phyloP scores from a whole-genome alignment of 2,329 filamentous ascomycete genomes.

The Zasmidium angulare region DNA sequence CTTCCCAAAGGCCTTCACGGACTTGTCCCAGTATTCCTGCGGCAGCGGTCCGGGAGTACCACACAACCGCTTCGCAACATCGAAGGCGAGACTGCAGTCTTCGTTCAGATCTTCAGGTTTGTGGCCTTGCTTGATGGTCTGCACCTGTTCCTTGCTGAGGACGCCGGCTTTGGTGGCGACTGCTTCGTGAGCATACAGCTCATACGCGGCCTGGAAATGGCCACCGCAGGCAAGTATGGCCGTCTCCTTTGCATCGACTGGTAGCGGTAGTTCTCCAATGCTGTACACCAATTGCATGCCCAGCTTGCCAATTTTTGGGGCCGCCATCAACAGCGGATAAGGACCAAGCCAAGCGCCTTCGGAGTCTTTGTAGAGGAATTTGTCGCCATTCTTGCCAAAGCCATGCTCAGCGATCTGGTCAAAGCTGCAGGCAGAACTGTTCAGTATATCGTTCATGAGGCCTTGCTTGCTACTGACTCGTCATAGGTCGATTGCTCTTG shows the following conservation, averaged over 20 bases:
- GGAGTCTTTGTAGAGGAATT: conserved; percentile 14
- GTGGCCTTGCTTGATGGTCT: conserved; percentile 15
- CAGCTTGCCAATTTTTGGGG: conserved; percentile 15
- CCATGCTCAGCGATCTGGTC: conserved; percentile 7
- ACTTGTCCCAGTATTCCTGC: conserved; percentile 19
- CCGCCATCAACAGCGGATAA: conserved; percentile 7
- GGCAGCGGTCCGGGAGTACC: conserved; percentile 21
- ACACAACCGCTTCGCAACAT: conserved; percentile 23
- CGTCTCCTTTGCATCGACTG: conserved; percentile 22
- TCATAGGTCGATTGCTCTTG: conserved; percentile 11
- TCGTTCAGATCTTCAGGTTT: conserved; percentile 24
- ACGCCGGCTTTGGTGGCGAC: conserved; percentile 18
- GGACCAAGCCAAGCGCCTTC: conserved; percentile 12
- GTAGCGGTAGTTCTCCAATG: conserved; percentile 19
- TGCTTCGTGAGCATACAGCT: conserved; percentile 26
- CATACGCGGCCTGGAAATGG: conserved; percentile 24
- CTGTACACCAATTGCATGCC: conserved; percentile 17
- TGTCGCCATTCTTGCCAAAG: conserved; percentile 13
- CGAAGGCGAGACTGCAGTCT: conserved; percentile 22
- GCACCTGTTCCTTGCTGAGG: conserved; percentile 15
- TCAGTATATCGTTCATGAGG: neutral
- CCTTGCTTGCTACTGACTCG: neutral
- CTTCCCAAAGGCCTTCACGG: conserved; percentile 22
- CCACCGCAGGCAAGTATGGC: conserved; percentile 26
- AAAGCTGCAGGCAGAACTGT: neutral